phyloP scores from a whole-genome alignment of 73 alveolate species.

The Uronychia binucleata region DNA sequence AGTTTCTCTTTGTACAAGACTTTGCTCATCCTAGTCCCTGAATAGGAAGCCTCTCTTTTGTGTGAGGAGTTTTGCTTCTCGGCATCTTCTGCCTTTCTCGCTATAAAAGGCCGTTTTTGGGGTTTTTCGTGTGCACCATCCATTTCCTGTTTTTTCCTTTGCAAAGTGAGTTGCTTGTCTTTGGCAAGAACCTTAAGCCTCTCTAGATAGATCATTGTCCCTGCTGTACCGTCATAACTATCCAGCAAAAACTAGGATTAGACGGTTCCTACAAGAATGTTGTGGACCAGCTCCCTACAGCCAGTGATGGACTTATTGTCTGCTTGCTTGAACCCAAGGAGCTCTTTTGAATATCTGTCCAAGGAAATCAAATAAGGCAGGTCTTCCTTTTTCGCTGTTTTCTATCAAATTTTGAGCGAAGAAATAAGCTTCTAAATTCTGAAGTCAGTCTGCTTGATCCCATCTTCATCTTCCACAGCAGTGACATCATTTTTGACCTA shows the following conservation, averaged over 20 bases:
- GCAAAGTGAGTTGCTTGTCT: neutral
- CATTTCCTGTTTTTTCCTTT: neutral
- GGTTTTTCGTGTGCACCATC: neutral
- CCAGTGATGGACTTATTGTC: neutral
- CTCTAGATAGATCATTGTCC: neutral
- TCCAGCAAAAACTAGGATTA: neutral
- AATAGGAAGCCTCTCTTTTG: neutral
- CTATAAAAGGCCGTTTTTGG: neutral
- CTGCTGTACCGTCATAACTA: conserved; percentile 2
- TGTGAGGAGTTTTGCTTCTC: neutral
- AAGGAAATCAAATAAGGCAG: neutral
- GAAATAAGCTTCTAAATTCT: neutral
- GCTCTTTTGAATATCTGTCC: neutral
- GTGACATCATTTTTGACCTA: conserved; percentile 2
- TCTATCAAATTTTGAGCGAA: neutral
- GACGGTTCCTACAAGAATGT: neutral
- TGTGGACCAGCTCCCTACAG: neutral
- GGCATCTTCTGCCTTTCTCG: neutral
- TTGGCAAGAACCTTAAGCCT: conserved; percentile 7
- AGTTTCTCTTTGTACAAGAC: neutral
- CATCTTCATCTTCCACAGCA: neutral
- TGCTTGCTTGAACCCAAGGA: neutral
- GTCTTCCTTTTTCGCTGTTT: neutral
- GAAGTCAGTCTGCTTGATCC: neutral
- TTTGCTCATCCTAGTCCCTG: neutral